Evolutionary conservation across 305 asterid species (phyloP), one percentile per base, ranked within the genome.

Genomic region (Solanum hybrid): DNA sequence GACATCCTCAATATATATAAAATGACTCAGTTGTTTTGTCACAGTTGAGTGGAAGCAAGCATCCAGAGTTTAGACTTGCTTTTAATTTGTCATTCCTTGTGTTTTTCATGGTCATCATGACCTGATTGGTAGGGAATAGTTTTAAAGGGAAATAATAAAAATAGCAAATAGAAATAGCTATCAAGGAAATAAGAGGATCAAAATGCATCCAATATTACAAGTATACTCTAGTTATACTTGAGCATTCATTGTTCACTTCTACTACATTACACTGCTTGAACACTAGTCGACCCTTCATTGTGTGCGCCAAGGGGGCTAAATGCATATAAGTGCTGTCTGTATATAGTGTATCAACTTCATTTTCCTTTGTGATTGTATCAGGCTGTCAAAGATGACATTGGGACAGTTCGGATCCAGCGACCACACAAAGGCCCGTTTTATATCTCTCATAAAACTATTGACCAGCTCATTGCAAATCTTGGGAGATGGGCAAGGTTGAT

Each of bases 401-500:
- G 99, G 82, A 92, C 98, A 31, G 41, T 98, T 90, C 95, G 99
- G 89, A 94, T 98, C 88, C 99, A 97, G 94, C 95, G 94, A 87
- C 99, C 99, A 33, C 95, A 93, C 86, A 97, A 98, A 93, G 99
- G 99, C 91, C 99, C 99, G 26, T 98, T 97, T 94, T 97, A 96
- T 91, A 98, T 97, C 89, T 92, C 98, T 86, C 98, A 94, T 92
- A 97, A 95, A 93, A 92, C 97, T 90, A 94, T 97, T 92, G 99
- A 98, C 91, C 99, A 98, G 94, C 96, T 98, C 92, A 96, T 97
- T 91, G 97, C 95, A 79, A 98, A 97, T 94, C 98, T 97, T 90
- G 99, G 99, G 93, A 98, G 93, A 91, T 98, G 99, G 99, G 97
- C 99, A 89, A 98, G 99, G 99, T 97, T 88, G 73, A 33, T 91